Base-by-base conservation (phyloP, 805 yeast genomes). In the Saccharomycopsis synnaedendra region DNA sequence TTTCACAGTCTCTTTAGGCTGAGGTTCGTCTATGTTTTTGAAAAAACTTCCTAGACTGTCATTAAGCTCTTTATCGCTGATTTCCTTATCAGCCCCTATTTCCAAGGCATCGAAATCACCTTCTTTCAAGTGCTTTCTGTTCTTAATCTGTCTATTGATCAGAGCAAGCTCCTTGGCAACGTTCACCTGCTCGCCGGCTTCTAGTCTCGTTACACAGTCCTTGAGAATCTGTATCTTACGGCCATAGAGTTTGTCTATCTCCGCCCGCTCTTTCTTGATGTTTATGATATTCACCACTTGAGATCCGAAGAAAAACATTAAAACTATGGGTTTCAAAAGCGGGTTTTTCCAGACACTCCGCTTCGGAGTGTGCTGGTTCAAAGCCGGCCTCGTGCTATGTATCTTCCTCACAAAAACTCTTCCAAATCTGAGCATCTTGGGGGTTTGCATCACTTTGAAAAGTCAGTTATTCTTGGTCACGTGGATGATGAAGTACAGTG, bases 221-320 rank as follows among this genome's bases (percentile, higher is more conserved):
- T 65, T 59, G 30, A 73, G 57, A 10, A 68, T 64, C 19, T 57
- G 52, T 7, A 67, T 59, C 56, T 70, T 72, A 34, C 70, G 53
- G 2, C 53, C 41, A 52, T 69, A 64, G 9, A 69, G 58, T 38
- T 65, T 58, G 29, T 66, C 69, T 55, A 73, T 53, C 28, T 67
- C 72, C 5, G 66, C 66, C 32, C 60, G 58, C 9, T 63, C 62
- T 37, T 69, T 65, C 45, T 71, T 67, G 32, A 65, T 60, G 37
- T 68, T 66, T 46, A 70, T 69, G 27, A 74, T 67, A 56, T 71
- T 68, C 52, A 71, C 66, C 5, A 75, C 61, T 55, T 72, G 67
- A 0, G 77, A 69, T 1, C 76, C 70, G 39, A 72, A 68, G 8
- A 72, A 54, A 4, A 75, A 64, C 2, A 72, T 59, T 29, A 72